phyloP scores from a whole-genome alignment of 202 grass and related monocot species.

The Musa balbisiana region DNA sequence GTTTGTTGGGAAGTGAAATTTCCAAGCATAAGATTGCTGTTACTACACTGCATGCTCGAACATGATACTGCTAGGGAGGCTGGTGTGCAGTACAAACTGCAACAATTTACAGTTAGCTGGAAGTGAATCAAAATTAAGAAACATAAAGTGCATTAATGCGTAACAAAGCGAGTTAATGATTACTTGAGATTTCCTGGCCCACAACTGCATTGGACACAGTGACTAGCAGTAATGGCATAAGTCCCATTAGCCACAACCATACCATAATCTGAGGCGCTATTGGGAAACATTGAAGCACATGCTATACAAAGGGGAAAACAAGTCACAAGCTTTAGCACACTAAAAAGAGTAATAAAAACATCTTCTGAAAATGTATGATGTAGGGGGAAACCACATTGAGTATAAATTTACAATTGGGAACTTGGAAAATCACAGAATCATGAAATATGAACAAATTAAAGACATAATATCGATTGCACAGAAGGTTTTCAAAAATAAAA shows the following conservation, averaged over 20 bases:
- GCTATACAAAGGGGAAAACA: constrained; percentile 31
- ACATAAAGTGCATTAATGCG: not conserved
- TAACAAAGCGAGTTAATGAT: not conserved
- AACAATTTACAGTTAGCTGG: not conserved
- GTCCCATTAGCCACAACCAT: constrained; percentile 76
- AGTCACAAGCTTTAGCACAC: constrained; percentile 6
- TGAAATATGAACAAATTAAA: no score
- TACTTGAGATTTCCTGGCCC: constrained; percentile 84
- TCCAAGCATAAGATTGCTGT: constrained; percentile 70
- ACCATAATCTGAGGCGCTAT: constrained; percentile 60
- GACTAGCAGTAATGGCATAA: constrained; percentile 63
- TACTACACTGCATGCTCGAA: constrained; percentile 75
- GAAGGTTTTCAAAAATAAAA: no score
- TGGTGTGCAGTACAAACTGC: constrained; percentile 83
- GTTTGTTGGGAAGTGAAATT: constrained; percentile 49
- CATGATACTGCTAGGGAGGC: constrained; percentile 60
- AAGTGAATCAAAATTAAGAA: constrained; percentile 1
- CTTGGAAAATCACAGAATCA: not conserved
- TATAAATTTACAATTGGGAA: not conserved
- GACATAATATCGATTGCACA: no score
- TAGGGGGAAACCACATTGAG: not conserved
- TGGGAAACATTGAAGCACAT: constrained; percentile 69
- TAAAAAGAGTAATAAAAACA: not conserved
- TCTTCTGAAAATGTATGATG: not conserved
- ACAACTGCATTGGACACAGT: constrained; percentile 86